Conservation (phyloP, 805 yeast species). For the Ogataea wickerhamii region DNA sequence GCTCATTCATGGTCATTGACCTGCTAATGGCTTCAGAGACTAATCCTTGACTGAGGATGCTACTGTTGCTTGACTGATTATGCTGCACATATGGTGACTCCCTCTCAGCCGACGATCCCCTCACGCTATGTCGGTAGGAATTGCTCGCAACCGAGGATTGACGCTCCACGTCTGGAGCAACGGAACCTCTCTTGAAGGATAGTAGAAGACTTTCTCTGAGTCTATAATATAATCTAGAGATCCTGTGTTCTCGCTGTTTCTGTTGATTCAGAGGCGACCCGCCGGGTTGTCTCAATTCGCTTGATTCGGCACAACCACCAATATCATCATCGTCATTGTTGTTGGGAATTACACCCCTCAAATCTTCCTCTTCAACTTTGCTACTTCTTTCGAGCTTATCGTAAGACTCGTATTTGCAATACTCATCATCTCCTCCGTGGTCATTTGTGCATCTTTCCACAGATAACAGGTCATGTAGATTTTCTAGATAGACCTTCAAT, state of each 20-base stretch:
- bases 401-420: neutral
- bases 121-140: neutral
- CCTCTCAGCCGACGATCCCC: neutral
- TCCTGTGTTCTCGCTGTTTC: conserved; percentile 11
- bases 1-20: neutral
- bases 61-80: conserved; percentile 2
- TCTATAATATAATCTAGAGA: conserved; percentile 16
- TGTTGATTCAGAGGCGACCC: neutral
- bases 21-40: neutral
- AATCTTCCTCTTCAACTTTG: too few species aligned
- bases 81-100: neutral
- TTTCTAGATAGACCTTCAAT: conserved; percentile 10
- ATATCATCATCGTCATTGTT: neutral
- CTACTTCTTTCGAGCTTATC: neutral
- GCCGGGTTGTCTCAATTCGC: neutral
- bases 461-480: conserved; percentile 10
- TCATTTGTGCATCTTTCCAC: neutral
- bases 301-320: neutral
- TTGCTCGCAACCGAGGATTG: neutral
- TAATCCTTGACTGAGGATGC: neutral
- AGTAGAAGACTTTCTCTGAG: conserved; percentile 14
- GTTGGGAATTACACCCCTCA: neutral
- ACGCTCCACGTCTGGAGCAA: neutral
- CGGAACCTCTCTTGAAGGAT: conserved; percentile 12
- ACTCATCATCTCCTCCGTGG: neutral